These are phyloP conservation scores for Pseudoscleropodium purum DNA, from an alignment of 225 moss, liverwort and hornwort genomes.

Conservation along the genomic window DNA sequence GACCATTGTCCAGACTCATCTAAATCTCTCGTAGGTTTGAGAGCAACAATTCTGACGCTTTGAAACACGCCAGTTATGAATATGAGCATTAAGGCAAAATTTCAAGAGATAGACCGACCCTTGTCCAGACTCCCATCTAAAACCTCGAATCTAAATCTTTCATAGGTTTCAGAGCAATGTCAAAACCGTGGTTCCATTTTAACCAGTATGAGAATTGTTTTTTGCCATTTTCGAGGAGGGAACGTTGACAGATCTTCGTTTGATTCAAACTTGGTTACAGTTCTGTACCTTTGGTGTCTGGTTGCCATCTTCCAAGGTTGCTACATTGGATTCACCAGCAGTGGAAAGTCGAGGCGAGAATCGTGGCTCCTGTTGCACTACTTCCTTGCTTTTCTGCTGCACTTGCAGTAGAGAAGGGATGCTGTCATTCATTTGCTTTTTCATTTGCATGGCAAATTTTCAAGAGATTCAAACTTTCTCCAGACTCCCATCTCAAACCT, in stretches of 20 bases:
- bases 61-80: background rate
- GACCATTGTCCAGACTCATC: too few species aligned
- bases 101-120: background rate
- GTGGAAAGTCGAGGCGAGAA: constrained; percentile 1
- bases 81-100: background rate
- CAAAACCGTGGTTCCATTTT: background rate
- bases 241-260: background rate
- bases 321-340: background rate
- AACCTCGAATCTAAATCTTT: background rate
- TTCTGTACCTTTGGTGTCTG: constrained; percentile 1
- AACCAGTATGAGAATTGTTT: background rate
- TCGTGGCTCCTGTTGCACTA: background rate
- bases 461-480: background rate
- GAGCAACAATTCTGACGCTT: too few species aligned
- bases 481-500: background rate
- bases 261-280: background rate
- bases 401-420: background rate
- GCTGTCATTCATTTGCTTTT: background rate
- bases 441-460: background rate
- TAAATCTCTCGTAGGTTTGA: too few species aligned
- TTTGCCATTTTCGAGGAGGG: background rate
- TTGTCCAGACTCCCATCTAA: background rate
- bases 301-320: background rate
- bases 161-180: background rate
- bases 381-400: background rate